Conservation (phyloP, 2,329 filamentous ascomycete genomes). For the Byssochlamys sp. region DNA sequence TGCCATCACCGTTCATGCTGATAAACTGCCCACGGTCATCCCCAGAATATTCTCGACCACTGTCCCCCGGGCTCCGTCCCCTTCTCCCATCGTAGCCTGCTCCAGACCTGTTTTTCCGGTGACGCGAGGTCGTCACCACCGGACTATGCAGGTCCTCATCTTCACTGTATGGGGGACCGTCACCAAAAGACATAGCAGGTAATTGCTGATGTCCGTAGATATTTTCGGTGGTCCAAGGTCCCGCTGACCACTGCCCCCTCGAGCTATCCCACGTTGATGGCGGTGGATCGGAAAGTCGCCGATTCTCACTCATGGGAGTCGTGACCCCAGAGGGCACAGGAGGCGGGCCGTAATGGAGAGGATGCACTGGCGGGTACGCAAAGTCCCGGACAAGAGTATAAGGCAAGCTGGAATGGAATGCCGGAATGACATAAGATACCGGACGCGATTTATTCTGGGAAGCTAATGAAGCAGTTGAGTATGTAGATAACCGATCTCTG, state of each 20-base stretch:
- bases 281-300: constrained; percentile 73
- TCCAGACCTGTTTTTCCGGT: constrained; percentile 71
- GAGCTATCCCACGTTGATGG: constrained; percentile 64
- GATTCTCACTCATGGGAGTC: constrained; percentile 72
- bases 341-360: constrained; percentile 87
- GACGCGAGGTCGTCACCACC: constrained; percentile 69
- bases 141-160: constrained; percentile 91
- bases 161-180: constrained; percentile 87
- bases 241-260: constrained; percentile 47
- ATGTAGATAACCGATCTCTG: constrained; percentile 73
- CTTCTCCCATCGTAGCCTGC: constrained; percentile 34
- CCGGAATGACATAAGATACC: constrained; percentile 68
- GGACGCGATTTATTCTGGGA: constrained; percentile 60
- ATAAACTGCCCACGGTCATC: constrained; percentile 58
- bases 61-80: constrained; percentile 39
- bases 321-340: constrained; percentile 68
- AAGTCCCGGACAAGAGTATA: constrained; percentile 95
- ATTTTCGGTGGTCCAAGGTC: constrained; percentile 38
- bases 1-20: constrained; percentile 59
- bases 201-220: constrained; percentile 59
- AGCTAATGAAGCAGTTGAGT: constrained; percentile 58
- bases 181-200: constrained; percentile 72
- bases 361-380: constrained; percentile 73
- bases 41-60: constrained; percentile 38
- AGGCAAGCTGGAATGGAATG: constrained; percentile 73